These are phyloP conservation scores for Setaria italica DNA, from an alignment of 202 grass and related monocot species.

Conservation along the genomic window DNA sequence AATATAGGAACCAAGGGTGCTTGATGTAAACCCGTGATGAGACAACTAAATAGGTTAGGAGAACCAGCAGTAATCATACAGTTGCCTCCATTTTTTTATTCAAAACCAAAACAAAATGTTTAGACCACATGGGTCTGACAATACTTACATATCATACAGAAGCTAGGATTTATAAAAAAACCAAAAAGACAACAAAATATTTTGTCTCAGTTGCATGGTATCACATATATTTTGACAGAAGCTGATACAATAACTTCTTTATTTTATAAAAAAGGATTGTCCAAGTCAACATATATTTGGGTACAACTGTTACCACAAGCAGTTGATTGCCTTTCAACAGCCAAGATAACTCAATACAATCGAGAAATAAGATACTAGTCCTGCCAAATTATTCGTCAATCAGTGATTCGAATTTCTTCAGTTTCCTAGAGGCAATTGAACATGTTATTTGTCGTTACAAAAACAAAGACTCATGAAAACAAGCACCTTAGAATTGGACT, in stretches of 20 bases:
- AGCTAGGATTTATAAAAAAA: background rate
- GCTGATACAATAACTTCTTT: background rate
- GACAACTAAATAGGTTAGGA: background rate
- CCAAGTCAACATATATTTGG: background rate
- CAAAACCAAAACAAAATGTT: background rate
- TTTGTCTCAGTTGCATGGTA: background rate
- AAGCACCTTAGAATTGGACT: background rate
- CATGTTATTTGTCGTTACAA: background rate
- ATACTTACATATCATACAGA: background rate
- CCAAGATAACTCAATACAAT: background rate
- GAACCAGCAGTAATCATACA: background rate
- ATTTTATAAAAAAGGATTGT: too few relatives aligned
- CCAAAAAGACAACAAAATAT: background rate
- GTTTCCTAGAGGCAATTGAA: background rate
- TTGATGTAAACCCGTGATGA: background rate
- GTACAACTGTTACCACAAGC: background rate
- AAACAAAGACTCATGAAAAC: background rate
- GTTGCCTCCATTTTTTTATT: background rate
- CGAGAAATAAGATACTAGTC: background rate
- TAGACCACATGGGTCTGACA: background rate
- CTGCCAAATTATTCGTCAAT: background rate
- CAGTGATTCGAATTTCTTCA: background rate
- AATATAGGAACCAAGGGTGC: background rate
- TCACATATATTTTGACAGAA: background rate
- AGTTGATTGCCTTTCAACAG: background rate